Evolutionary conservation across 2,329 filamentous ascomycete genomes (phyloP), one percentile per base, ranked within the genome.

Genomic region (Ascochyta rabiei): DNA sequence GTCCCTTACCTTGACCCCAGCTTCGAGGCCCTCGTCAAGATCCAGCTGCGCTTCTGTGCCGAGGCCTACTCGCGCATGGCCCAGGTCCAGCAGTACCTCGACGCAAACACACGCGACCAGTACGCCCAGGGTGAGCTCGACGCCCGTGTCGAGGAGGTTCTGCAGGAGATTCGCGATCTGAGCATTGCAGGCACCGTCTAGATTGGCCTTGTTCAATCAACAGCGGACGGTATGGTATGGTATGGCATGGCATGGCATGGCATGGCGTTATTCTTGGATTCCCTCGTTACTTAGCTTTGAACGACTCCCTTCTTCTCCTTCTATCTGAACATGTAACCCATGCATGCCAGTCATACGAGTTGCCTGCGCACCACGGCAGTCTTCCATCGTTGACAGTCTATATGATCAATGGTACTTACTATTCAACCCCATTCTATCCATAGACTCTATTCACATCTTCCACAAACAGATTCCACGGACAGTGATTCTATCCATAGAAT

Each of bases 51-150:
- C 33, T 99, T 99, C 81, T 99, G 96, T 71, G 95, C 96, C 7
- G 95, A 99, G 79, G 95, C 95, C 1, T 99, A 99, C 77, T 93
- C 88, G 59, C 84, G 95, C 42, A 99, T 99, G 95, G 95, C 96
- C 23, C 96, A 99, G 80, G 96, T 99, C 53, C 95, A 99, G 80
- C 95, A 99, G 79, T 98, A 97, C 75, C 83, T 99, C 28, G 95
- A 98, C 73, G 89, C 93, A 26, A 92, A 96, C 71, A 98, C 93
- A 47, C 85, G 95, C 75, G 95, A 99, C 63, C 90, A 97, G 77
- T 99, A 99, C 76, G 95, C 95, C 1, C 87, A 92, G 67, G 95
- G 95, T 23, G 90, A 97, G 63, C 80, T 99, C 66, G 95, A 99
- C 75, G 89, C 87, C 57, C 82, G 91, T 62, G 95, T 99, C 26